Evolutionary conservation across 2,329 filamentous ascomycete species (phyloP), one percentile per base, ranked within the genome.

Genomic region (Sclerotinia glacialis): DNA sequence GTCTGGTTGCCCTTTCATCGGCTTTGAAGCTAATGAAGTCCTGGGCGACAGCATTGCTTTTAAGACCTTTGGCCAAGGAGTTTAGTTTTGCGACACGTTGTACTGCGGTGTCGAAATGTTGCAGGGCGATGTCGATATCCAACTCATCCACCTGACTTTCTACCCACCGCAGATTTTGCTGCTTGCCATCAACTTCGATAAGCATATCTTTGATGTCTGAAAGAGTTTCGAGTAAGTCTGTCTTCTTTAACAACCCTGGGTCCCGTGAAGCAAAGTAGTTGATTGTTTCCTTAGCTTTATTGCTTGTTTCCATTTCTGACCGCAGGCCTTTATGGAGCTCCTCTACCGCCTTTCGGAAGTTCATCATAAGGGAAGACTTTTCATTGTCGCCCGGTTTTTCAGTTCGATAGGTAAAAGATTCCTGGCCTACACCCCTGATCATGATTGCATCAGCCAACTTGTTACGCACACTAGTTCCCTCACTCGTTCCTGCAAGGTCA

Each of bases 101-200:
- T 0, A 98, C 95, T 0, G 95, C 91, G 26, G 89, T 85, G 73
- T 97, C 93, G 71, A 97, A 95, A 52, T 86, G 85, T 76, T 98
- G 94, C 61, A 97, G 83, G 0, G 95, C 94, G 74, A 99, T 93
- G 73, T 96, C 90, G 73, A 98, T 98, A 75, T 99, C 95, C 7
- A 99, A 85, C 75, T 96, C 92, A 75, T 99, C 95, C 77, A 99
- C 91, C 78, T 98, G 92, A 63, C 88, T 87, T 77, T 99, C 95
- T 0, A 99, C 92, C 92, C 92, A 97, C 64, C 94, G 90, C 56
- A 99, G 84, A 76, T 95, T 97, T 76, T 98, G 92, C 77, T 97
- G 93, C 74, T 96, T 96, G 59, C 95, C 95, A 74, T 98, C 95
- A 18, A 97, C 92, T 73, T 99, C 95, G 71, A 99, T 93, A 65